Evolutionary conservation across 2,329 filamentous ascomycete species (phyloP), one percentile per base, ranked within the genome.

Genomic region (Verticillium zaregamsianum): DNA sequence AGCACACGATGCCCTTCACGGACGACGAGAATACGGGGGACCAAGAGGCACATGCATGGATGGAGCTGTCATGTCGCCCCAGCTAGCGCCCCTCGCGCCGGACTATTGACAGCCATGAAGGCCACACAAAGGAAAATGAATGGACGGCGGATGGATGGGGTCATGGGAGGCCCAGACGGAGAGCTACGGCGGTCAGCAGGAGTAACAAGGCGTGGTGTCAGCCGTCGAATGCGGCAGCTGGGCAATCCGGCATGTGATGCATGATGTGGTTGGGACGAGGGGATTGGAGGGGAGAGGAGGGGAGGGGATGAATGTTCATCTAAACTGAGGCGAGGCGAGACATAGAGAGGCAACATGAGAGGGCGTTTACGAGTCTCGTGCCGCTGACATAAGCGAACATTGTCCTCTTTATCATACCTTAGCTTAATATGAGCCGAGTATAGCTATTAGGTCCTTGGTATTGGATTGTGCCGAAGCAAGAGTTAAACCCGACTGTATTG

Each of bases 101-200:
- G 58, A 65, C 63, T 65, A 65, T 62, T 60, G 62, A 57, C 32
- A 62, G 62, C 63, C 62, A 62, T 62, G 56, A 56, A 58, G 60
- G 62, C 58, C 63, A 58, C 49, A 23, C 45, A 11, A 52, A 45
- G 60, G 59, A 62, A 37, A 62, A 37, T 56, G 55, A 55, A 35
- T 25, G 57, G 33, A 37, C 23, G 52, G 37, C 32, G 28, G 14
- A 45, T 14, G 17, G 28, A 35, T 31, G 61, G 56, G 17, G 45
- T 49, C 39, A 40, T 58, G 57, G 55, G 62, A 60, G 61, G 45
- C 20, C 23, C 17, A 57, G 55, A n/a, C 12, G 55, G 23, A 11
- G 11, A 57, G 55, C 28, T 15, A 23, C 5, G 20, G 45, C 45
- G 45, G 45, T 52, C 45, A 52, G 45, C 45, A 52, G 45, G 20